Evolutionary conservation across 192 early-diverging fungal genomes (phyloP), one percentile per base, ranked within the genome.

Genomic region (Piromyces sp.): DNA sequence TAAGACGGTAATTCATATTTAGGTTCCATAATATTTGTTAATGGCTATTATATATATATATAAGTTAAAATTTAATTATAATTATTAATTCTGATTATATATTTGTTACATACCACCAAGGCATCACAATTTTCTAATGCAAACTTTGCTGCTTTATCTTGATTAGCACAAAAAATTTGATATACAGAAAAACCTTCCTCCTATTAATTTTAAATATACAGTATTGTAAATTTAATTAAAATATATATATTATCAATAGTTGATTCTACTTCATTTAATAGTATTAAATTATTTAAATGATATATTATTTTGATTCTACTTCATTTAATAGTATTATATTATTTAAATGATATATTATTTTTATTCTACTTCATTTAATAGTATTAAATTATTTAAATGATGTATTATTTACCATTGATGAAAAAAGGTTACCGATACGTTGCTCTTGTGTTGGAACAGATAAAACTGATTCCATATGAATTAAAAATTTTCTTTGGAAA

Each of bases 121-220:
- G 6, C 22, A 22, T 68, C 51, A n/a, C 51, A 86, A 84, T 94
- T 91, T 38, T 92, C 88, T 1, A 91, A 82, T 79, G 91, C 93
- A 13, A 94, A 85, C 80, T 95, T 93, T 79, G 92, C 87, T 3
- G 94, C 94, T 36, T 88, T 89, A 31, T 91, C 84, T 86, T 94
- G 97, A 88, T 98, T 98, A 79, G 95, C 94, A 82, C 96, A 97
- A 85, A 97, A 96, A n/a, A 95, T 92, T 83, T 96, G 91, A 86
- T 99, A 99, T 26, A 96, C 92, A 30, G 89, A 87, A 81, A 68
- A 22, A 79, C 88, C 88, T 1, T 83, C 84, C 29, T 87, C 86
- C 79, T 91, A 87, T 86, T n/a, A n/a, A n/a, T n/a, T n/a, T n/a
- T n/a, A n/a, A n/a, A n/a, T n/a, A n/a, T n/a, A n/a, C n/a, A n/a